A percentile compares a stretch with the other conserved stretches of the same genome.
These are phyloP conservation scores for Penicillium dipodomyicola DNA, from an alignment of 495 filamentous ascomycete species.

Conservation along the genomic window DNA sequence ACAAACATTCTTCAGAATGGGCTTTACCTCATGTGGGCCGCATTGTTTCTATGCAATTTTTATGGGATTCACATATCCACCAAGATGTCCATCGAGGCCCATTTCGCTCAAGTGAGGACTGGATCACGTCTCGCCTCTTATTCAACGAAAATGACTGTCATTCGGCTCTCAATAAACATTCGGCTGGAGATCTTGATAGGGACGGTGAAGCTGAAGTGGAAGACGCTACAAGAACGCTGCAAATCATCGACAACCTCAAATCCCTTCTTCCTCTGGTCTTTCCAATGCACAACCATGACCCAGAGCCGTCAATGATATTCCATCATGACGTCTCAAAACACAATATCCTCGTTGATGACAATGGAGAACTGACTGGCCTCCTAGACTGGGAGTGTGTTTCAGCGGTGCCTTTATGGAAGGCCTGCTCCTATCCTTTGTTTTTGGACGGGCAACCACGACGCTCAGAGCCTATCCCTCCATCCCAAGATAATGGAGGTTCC, in stretches of 20 bases:
- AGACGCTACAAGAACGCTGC: neutral
- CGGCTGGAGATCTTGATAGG: constrained; percentile 10
- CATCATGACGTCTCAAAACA: constrained; percentile 47
- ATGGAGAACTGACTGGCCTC: constrained; percentile 43
- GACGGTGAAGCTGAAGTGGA: constrained; percentile 4
- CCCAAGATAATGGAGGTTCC: constrained; percentile 22
- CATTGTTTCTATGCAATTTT: neutral
- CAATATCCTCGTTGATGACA: constrained; percentile 52
- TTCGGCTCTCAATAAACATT: neutral
- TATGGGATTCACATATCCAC: neutral
- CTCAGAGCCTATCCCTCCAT: constrained; percentile 24
- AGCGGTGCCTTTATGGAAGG: constrained; percentile 46
- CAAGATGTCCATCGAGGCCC: neutral
- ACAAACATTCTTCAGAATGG: neutral
- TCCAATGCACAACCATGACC: neutral
- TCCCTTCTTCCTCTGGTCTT: constrained; percentile 2
- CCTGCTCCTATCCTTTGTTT: constrained; percentile 45
- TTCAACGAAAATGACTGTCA: neutral
- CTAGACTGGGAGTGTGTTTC: constrained; percentile 56
- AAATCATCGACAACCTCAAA: constrained; percentile 5
- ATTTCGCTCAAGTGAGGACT: constrained; percentile 1
- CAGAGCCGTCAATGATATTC: constrained; percentile 6
- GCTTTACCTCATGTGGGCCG: neutral
- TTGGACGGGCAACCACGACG: constrained; percentile 26
- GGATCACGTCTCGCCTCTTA: neutral